These are phyloP conservation scores for Paramecium octaurelia DNA, from an alignment of 73 alveolate species.

Conservation along the genomic window DNA sequence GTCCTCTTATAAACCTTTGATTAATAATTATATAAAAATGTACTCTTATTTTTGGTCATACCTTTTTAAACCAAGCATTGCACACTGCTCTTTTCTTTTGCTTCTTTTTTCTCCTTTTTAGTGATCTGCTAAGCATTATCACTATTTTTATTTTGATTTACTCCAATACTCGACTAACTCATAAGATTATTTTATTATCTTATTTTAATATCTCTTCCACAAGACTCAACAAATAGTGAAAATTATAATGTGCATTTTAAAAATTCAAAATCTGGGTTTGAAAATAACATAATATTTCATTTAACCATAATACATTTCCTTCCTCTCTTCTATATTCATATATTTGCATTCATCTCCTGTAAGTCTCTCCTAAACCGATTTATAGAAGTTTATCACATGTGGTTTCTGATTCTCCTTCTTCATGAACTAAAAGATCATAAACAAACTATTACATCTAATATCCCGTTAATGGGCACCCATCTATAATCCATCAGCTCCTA, in stretches of 20 bases:
- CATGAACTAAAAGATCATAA: neutral
- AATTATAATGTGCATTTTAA: neutral
- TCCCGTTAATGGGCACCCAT: neutral
- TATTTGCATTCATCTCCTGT: neutral
- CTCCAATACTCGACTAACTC: neutral
- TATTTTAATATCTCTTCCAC: neutral
- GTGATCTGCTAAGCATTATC: neutral
- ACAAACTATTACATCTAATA: neutral
- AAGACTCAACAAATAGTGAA: neutral
- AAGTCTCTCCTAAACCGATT: neutral
- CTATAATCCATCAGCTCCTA: neutral
- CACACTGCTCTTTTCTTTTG: neutral
- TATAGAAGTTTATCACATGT: neutral
- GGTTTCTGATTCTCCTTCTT: neutral
- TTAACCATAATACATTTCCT: neutral
- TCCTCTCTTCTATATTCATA: neutral
- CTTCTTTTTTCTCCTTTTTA: neutral
- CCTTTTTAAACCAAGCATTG: neutral
- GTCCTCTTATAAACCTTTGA: neutral
- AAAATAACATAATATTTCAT: neutral
- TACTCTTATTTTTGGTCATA: slow-evolving; percentile 4
- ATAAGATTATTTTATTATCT: neutral
- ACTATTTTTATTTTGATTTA: neutral
- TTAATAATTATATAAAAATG: neutral
- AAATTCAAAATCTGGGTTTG: neutral